These are phyloP conservation scores for Rhynchospora tenuis DNA, from an alignment of 176 grass and related monocot species.

Conservation along the genomic window DNA sequence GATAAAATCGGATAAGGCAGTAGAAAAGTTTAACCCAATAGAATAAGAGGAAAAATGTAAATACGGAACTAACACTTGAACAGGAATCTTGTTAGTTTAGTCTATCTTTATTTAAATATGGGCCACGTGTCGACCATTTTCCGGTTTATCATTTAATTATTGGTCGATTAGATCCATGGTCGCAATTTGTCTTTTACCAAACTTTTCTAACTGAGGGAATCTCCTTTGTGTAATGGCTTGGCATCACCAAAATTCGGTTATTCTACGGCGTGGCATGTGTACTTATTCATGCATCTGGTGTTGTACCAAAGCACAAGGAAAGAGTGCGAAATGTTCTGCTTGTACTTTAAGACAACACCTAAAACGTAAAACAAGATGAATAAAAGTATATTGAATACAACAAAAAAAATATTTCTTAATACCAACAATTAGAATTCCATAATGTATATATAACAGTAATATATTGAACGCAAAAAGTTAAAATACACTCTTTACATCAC, in stretches of 20 bases:
- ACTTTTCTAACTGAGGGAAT: background rate
- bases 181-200: background rate
- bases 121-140: background rate
- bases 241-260: background rate
- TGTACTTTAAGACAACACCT: too few relatives aligned
- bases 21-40: background rate
- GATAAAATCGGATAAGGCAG: background rate
- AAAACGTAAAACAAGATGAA: too few relatives aligned
- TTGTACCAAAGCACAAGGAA: too few relatives aligned
- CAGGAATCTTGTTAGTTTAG: background rate
- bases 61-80: background rate
- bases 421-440: too few relatives aligned
- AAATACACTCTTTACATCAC: too few relatives aligned
- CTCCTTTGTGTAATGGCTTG: background rate
- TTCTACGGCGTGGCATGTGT: too few relatives aligned
- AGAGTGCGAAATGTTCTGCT: too few relatives aligned
- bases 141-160: background rate
- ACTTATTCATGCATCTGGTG: too few relatives aligned
- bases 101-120: background rate
- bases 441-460: too few relatives aligned
- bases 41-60: background rate
- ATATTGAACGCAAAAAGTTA: too few relatives aligned
- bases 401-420: too few relatives aligned
- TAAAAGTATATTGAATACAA: too few relatives aligned
- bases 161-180: background rate